phyloP scores from a whole-genome alignment of 176 grass and related monocot species.

The Juncus inflexus region DNA sequence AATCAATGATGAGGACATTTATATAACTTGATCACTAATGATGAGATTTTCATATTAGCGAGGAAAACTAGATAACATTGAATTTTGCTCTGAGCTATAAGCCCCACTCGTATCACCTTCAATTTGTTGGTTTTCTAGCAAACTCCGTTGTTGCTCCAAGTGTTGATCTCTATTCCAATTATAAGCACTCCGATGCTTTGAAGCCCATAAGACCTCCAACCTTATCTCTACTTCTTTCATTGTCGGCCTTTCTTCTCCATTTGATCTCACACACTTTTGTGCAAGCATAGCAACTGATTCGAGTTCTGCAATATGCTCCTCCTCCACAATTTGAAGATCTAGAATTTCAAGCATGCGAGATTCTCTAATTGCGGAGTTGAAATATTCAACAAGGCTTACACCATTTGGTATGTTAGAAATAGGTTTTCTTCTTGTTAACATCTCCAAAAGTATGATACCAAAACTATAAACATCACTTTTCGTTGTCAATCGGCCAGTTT shows the following conservation, averaged over 20 bases:
- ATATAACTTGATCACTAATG: no score
- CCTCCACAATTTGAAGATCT: slow-evolving; percentile 11
- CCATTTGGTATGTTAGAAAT: not conserved
- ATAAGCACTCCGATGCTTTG: slow-evolving; percentile 2
- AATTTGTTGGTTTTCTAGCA: not conserved
- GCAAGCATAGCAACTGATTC: not conserved
- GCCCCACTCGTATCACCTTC: not conserved
- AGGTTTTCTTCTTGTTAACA: slow-evolving; percentile 4
- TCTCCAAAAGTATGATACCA: slow-evolving; percentile 6
- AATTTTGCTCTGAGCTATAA: not conserved
- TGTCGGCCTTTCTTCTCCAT: not conserved
- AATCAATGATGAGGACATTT: no score
- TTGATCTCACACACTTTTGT: not conserved
- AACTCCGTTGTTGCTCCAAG: no score
- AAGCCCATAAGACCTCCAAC: not conserved
- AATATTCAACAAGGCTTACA: not conserved
- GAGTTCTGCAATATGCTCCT: not conserved
- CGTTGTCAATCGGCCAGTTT: slow-evolving; percentile 12
- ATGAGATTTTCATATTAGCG: no score
- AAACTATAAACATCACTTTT: slow-evolving; percentile 25
- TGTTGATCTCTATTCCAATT: not conserved
- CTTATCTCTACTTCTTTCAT: slow-evolving; percentile 14
- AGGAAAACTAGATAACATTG: slow-evolving; percentile 4
- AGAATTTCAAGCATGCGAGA: slow-evolving; percentile 1
- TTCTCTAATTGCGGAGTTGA: not conserved